phyloP scores from a whole-genome alignment of 2,329 filamentous ascomycete genomes.

The Phyllosticta citrichinensis region DNA sequence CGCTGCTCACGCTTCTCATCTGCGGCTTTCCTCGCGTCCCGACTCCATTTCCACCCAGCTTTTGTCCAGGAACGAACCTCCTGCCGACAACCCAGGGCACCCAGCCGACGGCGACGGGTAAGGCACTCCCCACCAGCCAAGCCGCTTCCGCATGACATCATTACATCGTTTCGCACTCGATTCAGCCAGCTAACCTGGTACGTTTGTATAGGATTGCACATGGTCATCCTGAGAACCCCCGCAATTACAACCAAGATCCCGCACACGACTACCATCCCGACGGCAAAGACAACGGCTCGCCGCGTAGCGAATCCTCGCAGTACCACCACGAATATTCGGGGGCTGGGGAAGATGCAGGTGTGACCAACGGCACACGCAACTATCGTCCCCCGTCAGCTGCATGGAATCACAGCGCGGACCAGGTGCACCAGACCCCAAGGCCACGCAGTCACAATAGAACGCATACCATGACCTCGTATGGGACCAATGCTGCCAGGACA shows the following conservation, averaged over 20 bases:
- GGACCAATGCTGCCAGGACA: slow-evolving; percentile 17
- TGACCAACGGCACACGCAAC: slow-evolving; percentile 23
- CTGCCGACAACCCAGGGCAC: neutral
- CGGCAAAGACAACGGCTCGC: slow-evolving; percentile 14
- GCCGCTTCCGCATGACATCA: neutral
- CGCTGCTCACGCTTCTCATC: slow-evolving; percentile 23
- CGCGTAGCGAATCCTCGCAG: slow-evolving; percentile 6
- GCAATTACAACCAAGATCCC: slow-evolving; percentile 10
- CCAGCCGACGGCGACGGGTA: neutral
- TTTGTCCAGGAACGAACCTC: slow-evolving; percentile 5
- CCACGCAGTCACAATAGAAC: slow-evolving; percentile 21
- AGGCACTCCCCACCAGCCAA: slow-evolving; percentile 20
- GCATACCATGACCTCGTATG: slow-evolving; percentile 28
- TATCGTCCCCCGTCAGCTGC: slow-evolving; percentile 16
- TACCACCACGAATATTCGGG: slow-evolving; percentile 9
- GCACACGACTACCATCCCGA: slow-evolving; percentile 12
- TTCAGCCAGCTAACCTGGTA: neutral
- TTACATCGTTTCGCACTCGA: neutral
- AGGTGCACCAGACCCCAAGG: slow-evolving; percentile 14
- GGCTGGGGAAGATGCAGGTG: slow-evolving; percentile 20
- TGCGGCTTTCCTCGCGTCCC: slow-evolving; percentile 18
- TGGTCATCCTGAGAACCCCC: neutral
- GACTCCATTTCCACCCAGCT: slow-evolving; percentile 22
- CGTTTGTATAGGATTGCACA: neutral
- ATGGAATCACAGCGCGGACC: slow-evolving; percentile 11